Conservation (phyloP, 2,329 filamentous ascomycete species). For the Rhynchosporium agropyri region DNA sequence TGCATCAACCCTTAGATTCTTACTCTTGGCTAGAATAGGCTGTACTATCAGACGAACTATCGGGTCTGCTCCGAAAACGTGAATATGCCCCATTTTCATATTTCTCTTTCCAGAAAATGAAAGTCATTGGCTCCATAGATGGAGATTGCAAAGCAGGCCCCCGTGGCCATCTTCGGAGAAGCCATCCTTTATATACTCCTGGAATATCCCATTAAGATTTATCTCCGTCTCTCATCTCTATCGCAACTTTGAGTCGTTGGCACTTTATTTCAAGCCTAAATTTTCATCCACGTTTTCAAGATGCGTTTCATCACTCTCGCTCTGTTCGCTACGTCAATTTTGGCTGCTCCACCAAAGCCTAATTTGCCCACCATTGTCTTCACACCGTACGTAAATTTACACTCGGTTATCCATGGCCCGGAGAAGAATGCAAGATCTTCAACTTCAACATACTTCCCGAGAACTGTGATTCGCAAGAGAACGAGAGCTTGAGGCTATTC, state of each 20-base stretch:
- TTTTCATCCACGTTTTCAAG: neutral
- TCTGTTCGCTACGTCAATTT: slow-evolving; percentile 1
- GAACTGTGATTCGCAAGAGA: neutral
- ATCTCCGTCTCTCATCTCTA: neutral
- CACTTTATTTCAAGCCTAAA: neutral
- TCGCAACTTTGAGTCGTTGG: neutral
- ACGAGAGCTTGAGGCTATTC: neutral
- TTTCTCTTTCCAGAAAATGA: neutral
- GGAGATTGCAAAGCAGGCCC: neutral
- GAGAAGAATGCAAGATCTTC: neutral
- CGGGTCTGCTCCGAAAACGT: neutral
- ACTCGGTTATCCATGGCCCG: no score
- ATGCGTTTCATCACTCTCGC: slow-evolving; percentile 7
- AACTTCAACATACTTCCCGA: neutral
- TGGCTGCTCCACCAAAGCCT: neutral
- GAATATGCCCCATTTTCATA: neutral
- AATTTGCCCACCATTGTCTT: slow-evolving; percentile 3
- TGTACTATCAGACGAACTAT: neutral
- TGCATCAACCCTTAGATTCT: no score
- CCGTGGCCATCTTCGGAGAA: neutral
- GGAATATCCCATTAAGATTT: neutral
- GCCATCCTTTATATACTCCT: neutral
- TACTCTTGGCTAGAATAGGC: neutral
- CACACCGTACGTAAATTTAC: neutral
- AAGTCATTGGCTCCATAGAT: neutral